Base-by-base conservation (phyloP, 176 grass and related monocot genomes). In the Cocos nucifera region DNA sequence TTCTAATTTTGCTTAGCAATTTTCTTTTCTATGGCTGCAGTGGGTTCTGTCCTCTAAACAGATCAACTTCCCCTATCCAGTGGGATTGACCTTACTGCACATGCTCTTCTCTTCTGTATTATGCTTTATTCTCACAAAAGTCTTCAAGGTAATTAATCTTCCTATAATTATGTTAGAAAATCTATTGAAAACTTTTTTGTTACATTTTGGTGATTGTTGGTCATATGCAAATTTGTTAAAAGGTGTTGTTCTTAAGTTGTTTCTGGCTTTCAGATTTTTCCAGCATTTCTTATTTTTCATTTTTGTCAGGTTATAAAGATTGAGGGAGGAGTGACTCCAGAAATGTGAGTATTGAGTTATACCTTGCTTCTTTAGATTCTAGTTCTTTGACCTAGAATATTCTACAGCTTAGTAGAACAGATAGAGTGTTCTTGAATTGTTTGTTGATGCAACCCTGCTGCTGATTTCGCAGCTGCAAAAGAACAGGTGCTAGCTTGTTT, bases 61-160 rank as follows among this genome's bases (percentile, higher is more conserved):
- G 44, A 98, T 92, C 78, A 98, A 92, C 57, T 98, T 98, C 59
- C 93, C 93, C 51, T 98, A 98, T 92, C 93, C 93, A 27, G 93
- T 98, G 63, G 93, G 87, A 48, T 82, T 98, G 18, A 98, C 93
- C 61, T 81, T 98, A 71, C 59, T 98, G 9, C 93, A 98, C 74
- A 98, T 98, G 93, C 17, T 98, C 26, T 98, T 98, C 76, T 98
- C 93, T 28, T 92, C 93, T 55, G 71, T 92, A 53, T 78, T 98
- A 22, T 98, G 93, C 73, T 98, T 98, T 72, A 21, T 73, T 19
- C 69, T 88, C 53, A 92, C 84, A 22, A 98, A 92, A 71, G 74
- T 92, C 50, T 98, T 98, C 73, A 98, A 98, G 93, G 93, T 97
- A 88, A 30, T 17, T 73, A 22, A 52, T 64, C 56, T 24, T 70